A percentile compares a stretch with the other conserved stretches of the same genome.
These are phyloP conservation scores for Tilletia indica DNA, from an alignment of 1,284 basidiomycete genomes.

Conservation along the genomic window DNA sequence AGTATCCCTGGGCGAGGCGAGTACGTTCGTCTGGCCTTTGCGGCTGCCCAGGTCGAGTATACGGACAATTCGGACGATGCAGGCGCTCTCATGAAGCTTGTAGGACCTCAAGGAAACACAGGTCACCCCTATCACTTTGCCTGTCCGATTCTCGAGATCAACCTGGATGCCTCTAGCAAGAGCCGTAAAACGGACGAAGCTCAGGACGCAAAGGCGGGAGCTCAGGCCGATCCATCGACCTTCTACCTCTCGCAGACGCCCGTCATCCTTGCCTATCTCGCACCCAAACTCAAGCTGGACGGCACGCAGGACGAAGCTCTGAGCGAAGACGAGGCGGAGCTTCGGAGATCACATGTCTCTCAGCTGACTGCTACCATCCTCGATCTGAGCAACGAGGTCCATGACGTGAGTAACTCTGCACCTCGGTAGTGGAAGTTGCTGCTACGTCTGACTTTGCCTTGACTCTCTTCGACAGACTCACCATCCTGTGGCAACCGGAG, in stretches of 20 bases:
- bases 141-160: conserved; percentile 50
- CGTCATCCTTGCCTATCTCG: conserved; percentile 59
- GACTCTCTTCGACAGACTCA: conserved; percentile 21
- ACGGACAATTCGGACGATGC: conserved; percentile 49
- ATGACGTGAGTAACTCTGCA: conserved; percentile 31
- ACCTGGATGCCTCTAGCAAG: conserved; percentile 15
- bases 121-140: conserved; percentile 52
- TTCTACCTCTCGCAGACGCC: conserved; percentile 58
- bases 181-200: conserved; percentile 1
- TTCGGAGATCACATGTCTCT: conserved; percentile 51
- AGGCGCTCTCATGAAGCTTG: conserved; percentile 23
- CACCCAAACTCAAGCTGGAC: conserved; percentile 55
- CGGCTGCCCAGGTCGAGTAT: conserved; percentile 58
- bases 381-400: conserved; percentile 60
- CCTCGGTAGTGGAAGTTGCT: not conserved
- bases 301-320: conserved; percentile 30
- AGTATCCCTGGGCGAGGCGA: conserved; percentile 61
- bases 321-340: conserved; percentile 26
- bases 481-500: conserved; percentile 30
- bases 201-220: conserved; percentile 21
- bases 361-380: conserved; percentile 60
- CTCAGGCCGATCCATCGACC: not conserved
- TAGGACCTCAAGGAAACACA: conserved; percentile 9
- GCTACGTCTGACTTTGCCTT: conserved; percentile 25
- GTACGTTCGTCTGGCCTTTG: conserved; percentile 61